Base-by-base conservation (phyloP, 768 basidiomycete genomes). In the Tephrocybe sp. region DNA sequence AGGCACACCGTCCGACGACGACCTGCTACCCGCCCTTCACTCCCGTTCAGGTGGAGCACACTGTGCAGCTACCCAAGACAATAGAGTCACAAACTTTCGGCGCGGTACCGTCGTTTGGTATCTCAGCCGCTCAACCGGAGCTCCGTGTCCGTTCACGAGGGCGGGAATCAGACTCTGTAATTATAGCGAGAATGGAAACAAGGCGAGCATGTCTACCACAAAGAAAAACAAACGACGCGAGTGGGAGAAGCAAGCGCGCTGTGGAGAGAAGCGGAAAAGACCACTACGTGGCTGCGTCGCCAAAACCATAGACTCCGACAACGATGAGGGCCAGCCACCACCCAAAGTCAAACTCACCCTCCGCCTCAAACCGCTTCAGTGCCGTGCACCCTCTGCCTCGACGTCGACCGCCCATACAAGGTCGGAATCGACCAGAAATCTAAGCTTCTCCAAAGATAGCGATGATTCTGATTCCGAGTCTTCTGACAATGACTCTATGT, bases 71-170 rank as follows among this genome's bases (percentile, higher is more conserved):
- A 62, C 59, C 38, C 62, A 64, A 15, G 71, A 74, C 30, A 72
- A 69, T 47, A 73, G 84, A 27, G 55, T 75, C 31, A 89, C 88
- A 16, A 88, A 87, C 64, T 91, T 88, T 61, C 76, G 88, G 49
- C 77, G 83, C 29, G 88, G 88, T 24, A 91, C 88, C 37, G 79
- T 80, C 60, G 86, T 91, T 13, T 91, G 86, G 86, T 91, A 89
- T 64, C 74, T 91, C 50, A 83, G 82, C 62, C 78, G 80, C 56
- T 85, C 84, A 15, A 81, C 86, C 8, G 88, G 88, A 42, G 77
- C 82, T 5, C 80, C 83, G 0, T 90, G 88, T 65, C 88, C 88
- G 4, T 91, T 91, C 62, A 70, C 83, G 4, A 74, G 81, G 50
- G 83, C 78, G 1, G 86, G 86, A n/a, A 84, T 91, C 42, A 74